Evolutionary conservation across 31 red algal species (phyloP), one percentile per base, ranked within the genome.

Genomic region (Endocladia muricata): DNA sequence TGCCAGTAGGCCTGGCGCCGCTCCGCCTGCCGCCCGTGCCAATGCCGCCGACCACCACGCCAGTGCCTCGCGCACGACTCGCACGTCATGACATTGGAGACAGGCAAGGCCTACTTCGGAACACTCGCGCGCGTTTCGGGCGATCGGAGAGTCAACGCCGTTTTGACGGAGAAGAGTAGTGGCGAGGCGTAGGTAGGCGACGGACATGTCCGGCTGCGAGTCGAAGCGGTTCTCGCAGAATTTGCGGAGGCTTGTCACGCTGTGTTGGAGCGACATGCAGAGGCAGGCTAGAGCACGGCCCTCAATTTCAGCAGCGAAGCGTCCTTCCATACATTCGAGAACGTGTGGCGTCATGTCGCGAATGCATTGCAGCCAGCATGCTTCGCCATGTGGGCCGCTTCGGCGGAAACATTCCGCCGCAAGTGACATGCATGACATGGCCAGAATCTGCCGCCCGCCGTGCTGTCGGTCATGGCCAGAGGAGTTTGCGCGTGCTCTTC

Each of bases 121-220:
- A 8, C 26, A 1, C 21, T 39, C 54, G 31, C 51, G 41, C 13
- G 40, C 41, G 48, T 47, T 1, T n/a, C 38, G 55, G 4, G 40
- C 34, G 28, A 55, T 39, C 1, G 67, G 23, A 23, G 59, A 17
- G 6, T 37, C 21, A 19, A 40, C 37, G 15, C 41, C 42, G 44
- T 47, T 43, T 37, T 37, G 22, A 35, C 19, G 30, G 17, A 60
- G 51, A 15, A 79, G 60, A 0, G 29, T 43, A 39, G 76, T 67
- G 2, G 59, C 33, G 23, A 79, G 43, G n/a, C 59, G 57, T 3
- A 79, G 37, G 4, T 44, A 42, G 42, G 42, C 42, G 48, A 36
- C 33, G 5, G 76, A 54, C 76, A 79, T 79, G 4, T 79, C 60
- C 13, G 57, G 57, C 41, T 67, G 76, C 23, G 76, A 59, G 41